Base-by-base conservation (phyloP, 1,284 basidiomycete species). In the Apiotrichum siamense region DNA sequence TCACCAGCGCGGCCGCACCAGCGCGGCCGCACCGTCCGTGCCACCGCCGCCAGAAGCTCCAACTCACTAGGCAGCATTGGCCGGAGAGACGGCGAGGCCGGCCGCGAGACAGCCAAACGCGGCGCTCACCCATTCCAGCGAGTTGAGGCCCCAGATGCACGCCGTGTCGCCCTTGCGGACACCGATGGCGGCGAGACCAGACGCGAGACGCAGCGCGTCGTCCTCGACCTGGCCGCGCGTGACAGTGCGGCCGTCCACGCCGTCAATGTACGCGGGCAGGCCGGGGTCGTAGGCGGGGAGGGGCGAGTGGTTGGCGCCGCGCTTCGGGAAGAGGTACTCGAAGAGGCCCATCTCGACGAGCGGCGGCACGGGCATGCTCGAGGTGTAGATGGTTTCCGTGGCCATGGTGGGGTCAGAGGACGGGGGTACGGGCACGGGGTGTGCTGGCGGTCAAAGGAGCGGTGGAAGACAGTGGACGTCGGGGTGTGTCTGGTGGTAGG, bases 181-280 rank as follows among this genome's bases (percentile, higher is more conserved):
- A 9, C 64, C 64, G 18, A 60, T 46, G 21, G 26, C 36, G 36
- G 48, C 75, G n/a, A 86, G 65, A 0, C 82, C 83, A 58, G 77
- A 75, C 0, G 72, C 83, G 15, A 87, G 73, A 3, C 78, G 74
- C 11, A 85, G 74, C 0, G 84, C 77, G n/a, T 82, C 70, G 20
- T 78, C 68, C 24, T 78, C 79, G 21, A 85, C 68, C 25, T 80
- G 77, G 0, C 63, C 79, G 17, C 86, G 79, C 0, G 83, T 78
- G 24, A 88, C 57, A 2, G 76, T 75, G 1, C 77, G 72, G 0
- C 81, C 83, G 0, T 84, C 79, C 1, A 73, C 67, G 0, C 83
- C 83, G 60, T 89, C 86, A 48, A 87, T 77, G 66, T 82, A 86
- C 0, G 85, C 85, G 7, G 78, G 77, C 2, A 70, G 54, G 15